Percentiles rank a stretch among this genome's conserved stretches.
Evolutionary conservation across 2,329 filamentous ascomycete species (phyloP).

Genomic region (Hysterium pulicare): DNA sequence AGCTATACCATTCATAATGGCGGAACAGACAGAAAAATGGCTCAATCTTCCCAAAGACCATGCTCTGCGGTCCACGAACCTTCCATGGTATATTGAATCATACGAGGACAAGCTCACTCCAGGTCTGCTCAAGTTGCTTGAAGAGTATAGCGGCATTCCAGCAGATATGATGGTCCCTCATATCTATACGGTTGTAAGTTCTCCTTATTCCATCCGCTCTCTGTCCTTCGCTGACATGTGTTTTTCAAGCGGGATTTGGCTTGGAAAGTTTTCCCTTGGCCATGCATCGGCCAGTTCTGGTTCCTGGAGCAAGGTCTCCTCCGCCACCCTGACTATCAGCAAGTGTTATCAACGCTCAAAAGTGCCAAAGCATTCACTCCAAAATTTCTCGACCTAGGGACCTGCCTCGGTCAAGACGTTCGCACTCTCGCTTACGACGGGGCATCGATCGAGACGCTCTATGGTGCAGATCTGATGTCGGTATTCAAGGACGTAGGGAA

Average conservation of each 20-base stretch:
- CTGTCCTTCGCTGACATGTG: neutral
- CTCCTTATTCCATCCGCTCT: neutral
- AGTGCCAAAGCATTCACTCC: constrained; percentile 14
- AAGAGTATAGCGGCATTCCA: neutral
- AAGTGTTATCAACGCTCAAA: constrained; percentile 14
- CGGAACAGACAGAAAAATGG: too few relatives aligned
- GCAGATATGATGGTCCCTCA: neutral
- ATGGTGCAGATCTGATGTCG: constrained; percentile 6
- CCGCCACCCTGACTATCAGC: constrained; percentile 26
- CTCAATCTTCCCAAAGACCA: neutral
- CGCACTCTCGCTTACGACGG: constrained; percentile 5
- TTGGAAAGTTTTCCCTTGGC: constrained; percentile 37
- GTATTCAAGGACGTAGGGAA: constrained; percentile 11
- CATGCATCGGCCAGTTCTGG: constrained; percentile 40
- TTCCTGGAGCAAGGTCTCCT: constrained; percentile 39
- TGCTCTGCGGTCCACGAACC: neutral
- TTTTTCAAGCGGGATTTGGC: constrained; percentile 28
- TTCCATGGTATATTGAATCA: neutral
- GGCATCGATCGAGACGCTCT: constrained; percentile 2
- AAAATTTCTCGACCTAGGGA: constrained; percentile 6
- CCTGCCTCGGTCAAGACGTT: constrained; percentile 6
- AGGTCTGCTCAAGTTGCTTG: neutral
- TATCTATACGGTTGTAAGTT: neutral
- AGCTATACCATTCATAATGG: too few relatives aligned
- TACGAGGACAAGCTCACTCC: neutral